Evolutionary conservation across 2,329 filamentous ascomycete species (phyloP).

Genomic region (Colletotrichum sp.): DNA sequence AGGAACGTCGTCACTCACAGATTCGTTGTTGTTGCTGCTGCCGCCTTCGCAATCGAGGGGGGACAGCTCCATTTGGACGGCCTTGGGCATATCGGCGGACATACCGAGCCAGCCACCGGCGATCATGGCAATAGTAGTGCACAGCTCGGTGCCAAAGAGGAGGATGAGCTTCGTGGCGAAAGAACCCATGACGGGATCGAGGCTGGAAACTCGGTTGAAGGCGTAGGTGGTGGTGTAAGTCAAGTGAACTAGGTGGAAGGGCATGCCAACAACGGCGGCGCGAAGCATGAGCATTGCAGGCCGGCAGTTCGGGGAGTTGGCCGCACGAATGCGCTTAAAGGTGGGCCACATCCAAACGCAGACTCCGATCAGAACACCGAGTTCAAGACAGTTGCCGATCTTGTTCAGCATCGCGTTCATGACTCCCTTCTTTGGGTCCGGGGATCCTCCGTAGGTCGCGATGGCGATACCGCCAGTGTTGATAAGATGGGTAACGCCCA

Average conservation of each 20-base stretch:
- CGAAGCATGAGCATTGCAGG: constrained; percentile 23
- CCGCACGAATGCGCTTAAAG: constrained; percentile 7
- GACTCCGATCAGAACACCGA: constrained; percentile 25
- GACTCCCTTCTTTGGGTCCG: constrained; percentile 18
- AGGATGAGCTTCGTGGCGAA: constrained; percentile 26
- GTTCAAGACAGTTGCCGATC: constrained; percentile 26
- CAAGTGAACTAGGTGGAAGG: constrained; percentile 26
- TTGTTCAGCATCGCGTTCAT: constrained; percentile 18
- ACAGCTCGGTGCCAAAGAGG: constrained; percentile 24
- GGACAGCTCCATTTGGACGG: neutral
- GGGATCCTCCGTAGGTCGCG: constrained; percentile 24
- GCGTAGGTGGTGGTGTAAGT: constrained; percentile 27
- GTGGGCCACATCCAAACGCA: constrained; percentile 27
- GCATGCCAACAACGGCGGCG: constrained; percentile 19
- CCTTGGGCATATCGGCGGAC: neutral
- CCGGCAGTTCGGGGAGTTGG: constrained; percentile 15
- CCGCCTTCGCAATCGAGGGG: neutral
- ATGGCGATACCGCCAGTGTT: constrained; percentile 26
- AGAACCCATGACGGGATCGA: constrained; percentile 26
- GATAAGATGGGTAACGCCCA: constrained; percentile 26
- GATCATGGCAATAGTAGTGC: constrained; percentile 1
- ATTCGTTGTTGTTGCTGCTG: neutral
- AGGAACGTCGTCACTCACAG: constrained; percentile 6
- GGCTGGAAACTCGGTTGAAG: constrained; percentile 19
- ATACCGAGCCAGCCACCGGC: constrained; percentile 21